These are phyloP conservation scores for Kokia cookei DNA, from an alignment of 441 rosid genomes.

Conservation along the genomic window DNA sequence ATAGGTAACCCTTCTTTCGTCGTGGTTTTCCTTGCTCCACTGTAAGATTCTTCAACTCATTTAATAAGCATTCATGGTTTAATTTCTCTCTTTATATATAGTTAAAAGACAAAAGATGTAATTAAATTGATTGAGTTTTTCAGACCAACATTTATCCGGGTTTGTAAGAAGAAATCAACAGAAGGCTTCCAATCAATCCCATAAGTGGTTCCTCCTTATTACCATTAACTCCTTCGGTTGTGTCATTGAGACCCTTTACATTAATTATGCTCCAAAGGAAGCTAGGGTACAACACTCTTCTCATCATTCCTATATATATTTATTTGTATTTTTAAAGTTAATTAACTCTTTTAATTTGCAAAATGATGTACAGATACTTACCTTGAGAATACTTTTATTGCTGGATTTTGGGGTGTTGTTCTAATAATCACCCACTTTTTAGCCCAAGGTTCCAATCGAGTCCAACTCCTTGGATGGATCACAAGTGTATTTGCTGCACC, in stretches of 20 bases:
- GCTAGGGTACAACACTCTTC: conserved; percentile 29
- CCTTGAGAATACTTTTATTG: conserved; percentile 40
- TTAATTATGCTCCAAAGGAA: conserved; percentile 42
- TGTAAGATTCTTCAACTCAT: neutral
- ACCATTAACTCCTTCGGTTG: conserved; percentile 51
- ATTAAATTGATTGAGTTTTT: neutral
- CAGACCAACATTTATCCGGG: conserved; percentile 52
- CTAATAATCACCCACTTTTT: conserved; percentile 36
- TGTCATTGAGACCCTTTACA: conserved; percentile 45
- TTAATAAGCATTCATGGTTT: neutral
- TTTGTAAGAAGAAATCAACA: conserved; percentile 51
- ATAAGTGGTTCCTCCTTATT: conserved; percentile 46
- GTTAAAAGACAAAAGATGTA: neutral
- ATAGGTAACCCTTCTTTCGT: conserved; percentile 50
- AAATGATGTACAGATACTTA: conserved; percentile 28
- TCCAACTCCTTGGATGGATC: conserved; percentile 41
- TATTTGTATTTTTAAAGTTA: neutral
- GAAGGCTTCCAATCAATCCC: conserved; percentile 58
- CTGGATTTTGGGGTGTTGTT: conserved; percentile 44
- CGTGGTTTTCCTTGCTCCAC: conserved; percentile 39
- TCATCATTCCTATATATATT: too few species aligned
- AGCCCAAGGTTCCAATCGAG: conserved; percentile 32
- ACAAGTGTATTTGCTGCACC: conserved; percentile 59
- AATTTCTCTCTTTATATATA: neutral
- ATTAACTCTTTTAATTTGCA: neutral